Conservation (phyloP, 306 rosid species). For the Rubus parviflorus region DNA sequence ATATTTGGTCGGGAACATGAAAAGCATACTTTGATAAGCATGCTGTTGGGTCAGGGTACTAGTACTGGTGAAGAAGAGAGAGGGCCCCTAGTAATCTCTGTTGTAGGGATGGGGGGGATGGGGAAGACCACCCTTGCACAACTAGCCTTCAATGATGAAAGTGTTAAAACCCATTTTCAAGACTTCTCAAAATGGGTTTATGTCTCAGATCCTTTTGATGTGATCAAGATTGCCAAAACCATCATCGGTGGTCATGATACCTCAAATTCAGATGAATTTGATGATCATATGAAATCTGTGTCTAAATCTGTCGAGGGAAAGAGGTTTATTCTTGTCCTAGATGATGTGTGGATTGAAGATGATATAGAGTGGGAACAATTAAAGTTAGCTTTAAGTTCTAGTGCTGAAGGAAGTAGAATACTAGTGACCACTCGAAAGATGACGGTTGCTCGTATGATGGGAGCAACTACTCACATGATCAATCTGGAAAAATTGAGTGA, state of each 20-base stretch:
- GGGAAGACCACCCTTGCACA: slow-evolving; percentile 4
- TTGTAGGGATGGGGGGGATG: slow-evolving; percentile 20
- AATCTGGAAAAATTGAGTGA: too few relatives aligned
- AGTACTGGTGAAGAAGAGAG: not conserved
- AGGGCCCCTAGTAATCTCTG: not conserved
- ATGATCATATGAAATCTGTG: too few relatives aligned
- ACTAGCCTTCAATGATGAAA: not conserved
- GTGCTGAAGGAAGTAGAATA: too few relatives aligned
- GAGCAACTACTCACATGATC: not conserved
- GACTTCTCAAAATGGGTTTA: slow-evolving; percentile 16
- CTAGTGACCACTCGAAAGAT: too few relatives aligned
- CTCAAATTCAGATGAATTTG: too few relatives aligned
- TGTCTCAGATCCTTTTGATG: slow-evolving; percentile 16
- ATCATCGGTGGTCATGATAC: not conserved
- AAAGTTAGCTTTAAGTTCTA: too few relatives aligned
- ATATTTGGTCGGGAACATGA: not conserved
- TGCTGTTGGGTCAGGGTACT: not conserved
- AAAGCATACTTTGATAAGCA: not conserved
- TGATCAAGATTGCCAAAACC: not conserved
- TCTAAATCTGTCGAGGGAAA: not conserved
- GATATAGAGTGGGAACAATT: too few relatives aligned
- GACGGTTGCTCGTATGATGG: not conserved
- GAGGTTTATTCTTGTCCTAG: slow-evolving; percentile 13
- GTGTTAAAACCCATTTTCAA: not conserved
- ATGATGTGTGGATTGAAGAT: slow-evolving; percentile 20